Conservation (phyloP, 2,329 filamentous ascomycete genomes). For the Ophiocordyceps sinensis region DNA sequence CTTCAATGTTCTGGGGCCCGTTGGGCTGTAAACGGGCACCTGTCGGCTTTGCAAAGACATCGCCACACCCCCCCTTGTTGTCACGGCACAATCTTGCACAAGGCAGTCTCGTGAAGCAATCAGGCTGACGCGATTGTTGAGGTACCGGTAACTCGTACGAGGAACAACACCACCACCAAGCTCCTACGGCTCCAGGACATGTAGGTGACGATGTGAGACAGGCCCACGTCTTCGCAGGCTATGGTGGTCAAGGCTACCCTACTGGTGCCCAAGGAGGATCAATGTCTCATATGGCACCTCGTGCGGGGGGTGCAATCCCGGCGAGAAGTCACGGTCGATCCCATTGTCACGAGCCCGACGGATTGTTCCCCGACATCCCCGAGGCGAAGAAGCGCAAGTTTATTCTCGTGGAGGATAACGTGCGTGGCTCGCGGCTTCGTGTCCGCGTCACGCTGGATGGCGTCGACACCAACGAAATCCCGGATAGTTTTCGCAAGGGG, state of each 20-base stretch:
- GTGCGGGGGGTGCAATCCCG: conserved; percentile 20
- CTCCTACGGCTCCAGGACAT: conserved; percentile 37
- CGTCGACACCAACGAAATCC: conserved; percentile 90
- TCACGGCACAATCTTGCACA: neutral
- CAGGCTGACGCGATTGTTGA: conserved; percentile 22
- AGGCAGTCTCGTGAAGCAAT: conserved; percentile 1
- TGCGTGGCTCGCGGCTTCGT: conserved; percentile 65
- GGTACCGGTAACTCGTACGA: conserved; percentile 49
- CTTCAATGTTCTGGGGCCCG: neutral
- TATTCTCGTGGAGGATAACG: conserved; percentile 83
- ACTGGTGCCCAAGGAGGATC: conserved; percentile 33
- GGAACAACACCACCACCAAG: conserved; percentile 52
- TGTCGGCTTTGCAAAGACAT: neutral
- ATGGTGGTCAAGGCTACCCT: conserved; percentile 46
- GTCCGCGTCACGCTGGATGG: conserved; percentile 88
- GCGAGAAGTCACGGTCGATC: conserved; percentile 23
- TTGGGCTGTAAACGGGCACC: neutral
- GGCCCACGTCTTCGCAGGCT: conserved; percentile 59
- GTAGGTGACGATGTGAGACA: conserved; percentile 52
- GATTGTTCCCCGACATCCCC: conserved; percentile 76
- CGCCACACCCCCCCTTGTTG: neutral
- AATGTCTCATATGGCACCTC: conserved; percentile 46
- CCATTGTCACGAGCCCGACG: conserved; percentile 45
- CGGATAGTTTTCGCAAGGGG: conserved; percentile 81
- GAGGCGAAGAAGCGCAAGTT: conserved; percentile 91